These are phyloP conservation scores for Litsea cubeba DNA, from an alignment of 164 flowering plant species.

Conservation along the genomic window DNA sequence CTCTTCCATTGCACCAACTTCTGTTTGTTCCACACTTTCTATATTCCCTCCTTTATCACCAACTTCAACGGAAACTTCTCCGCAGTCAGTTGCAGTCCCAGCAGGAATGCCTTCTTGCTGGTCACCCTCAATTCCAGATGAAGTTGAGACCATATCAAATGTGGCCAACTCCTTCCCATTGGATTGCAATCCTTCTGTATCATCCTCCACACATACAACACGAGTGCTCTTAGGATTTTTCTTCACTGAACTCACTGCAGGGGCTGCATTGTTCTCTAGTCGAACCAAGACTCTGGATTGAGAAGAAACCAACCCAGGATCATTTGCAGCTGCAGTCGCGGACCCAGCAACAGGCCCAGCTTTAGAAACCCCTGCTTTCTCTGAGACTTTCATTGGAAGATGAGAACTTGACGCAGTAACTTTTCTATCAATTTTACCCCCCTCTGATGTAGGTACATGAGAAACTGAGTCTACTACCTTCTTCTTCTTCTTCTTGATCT, in stretches of 20 bases:
- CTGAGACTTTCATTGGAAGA: constrained; percentile 5
- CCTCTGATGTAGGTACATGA: constrained; percentile 10
- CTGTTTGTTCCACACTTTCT: constrained; percentile 5
- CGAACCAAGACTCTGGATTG: constrained; percentile 3
- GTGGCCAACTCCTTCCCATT: constrained; percentile 7
- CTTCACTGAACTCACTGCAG: not conserved
- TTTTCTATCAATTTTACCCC: constrained; percentile 5
- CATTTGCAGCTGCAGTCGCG: not conserved
- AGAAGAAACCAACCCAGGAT: constrained; percentile 10
- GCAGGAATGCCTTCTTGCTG: constrained; percentile 13
- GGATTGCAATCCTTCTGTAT: constrained; percentile 2
- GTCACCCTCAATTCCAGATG: constrained; percentile 5
- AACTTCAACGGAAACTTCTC: not conserved
- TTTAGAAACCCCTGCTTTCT: constrained; percentile 8
- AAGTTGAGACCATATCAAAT: constrained; percentile 7
- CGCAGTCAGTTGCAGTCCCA: not conserved
- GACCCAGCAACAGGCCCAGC: not conserved
- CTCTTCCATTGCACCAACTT: constrained; percentile 7
- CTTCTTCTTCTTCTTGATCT: constrained; percentile 27
- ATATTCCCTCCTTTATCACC: not conserved
- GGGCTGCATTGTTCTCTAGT: constrained; percentile 9
- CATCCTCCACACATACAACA: constrained; percentile 5
- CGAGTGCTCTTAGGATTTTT: not conserved
- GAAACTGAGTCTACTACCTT: constrained; percentile 1
- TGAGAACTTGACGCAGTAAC: constrained; percentile 6